Evolutionary conservation across 2,329 filamentous ascomycete species (phyloP).

Genomic region (Penicillium italicum): DNA sequence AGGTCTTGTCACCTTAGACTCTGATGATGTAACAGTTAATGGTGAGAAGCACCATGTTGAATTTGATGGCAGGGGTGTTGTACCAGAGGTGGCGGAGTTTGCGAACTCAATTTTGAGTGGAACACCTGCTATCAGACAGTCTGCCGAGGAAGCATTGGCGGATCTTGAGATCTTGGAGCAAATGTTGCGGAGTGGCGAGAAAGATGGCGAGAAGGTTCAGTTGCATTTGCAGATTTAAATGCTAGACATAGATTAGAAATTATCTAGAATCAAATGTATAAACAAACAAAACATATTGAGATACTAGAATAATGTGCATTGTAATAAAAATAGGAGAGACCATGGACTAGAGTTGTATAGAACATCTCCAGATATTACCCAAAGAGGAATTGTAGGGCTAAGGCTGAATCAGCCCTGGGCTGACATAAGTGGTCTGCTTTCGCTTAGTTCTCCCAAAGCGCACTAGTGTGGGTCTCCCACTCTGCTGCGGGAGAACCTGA

Average conservation of each 20-base stretch:
- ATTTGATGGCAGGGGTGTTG: conserved; percentile 51
- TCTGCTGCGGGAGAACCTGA: conserved; percentile 34
- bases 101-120: conserved; percentile 47
- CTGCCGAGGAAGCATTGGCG: conserved; percentile 51
- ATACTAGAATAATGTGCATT: background rate
- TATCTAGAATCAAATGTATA: background rate
- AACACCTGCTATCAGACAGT: conserved; percentile 42
- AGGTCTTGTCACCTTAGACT: conserved; percentile 47
- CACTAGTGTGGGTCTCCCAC: conserved; percentile 36
- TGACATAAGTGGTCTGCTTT: conserved; percentile 21
- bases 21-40: conserved; percentile 36
- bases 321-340: background rate
- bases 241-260: background rate
- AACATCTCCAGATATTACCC: conserved; percentile 2
- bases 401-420: conserved; percentile 17
- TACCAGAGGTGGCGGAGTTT: conserved; percentile 53
- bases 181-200: conserved; percentile 34
- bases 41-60: conserved; percentile 42
- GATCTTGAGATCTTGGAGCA: conserved; percentile 50
- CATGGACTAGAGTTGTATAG: conserved; percentile 1
- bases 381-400: conserved; percentile 22
- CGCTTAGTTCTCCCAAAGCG: conserved; percentile 29
- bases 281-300: background rate
- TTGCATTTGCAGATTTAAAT: conserved; percentile 23
- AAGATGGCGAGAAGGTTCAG: conserved; percentile 23